Conservation (phyloP, 805 yeast genomes). For the Wickerhamiella qilinensis region DNA sequence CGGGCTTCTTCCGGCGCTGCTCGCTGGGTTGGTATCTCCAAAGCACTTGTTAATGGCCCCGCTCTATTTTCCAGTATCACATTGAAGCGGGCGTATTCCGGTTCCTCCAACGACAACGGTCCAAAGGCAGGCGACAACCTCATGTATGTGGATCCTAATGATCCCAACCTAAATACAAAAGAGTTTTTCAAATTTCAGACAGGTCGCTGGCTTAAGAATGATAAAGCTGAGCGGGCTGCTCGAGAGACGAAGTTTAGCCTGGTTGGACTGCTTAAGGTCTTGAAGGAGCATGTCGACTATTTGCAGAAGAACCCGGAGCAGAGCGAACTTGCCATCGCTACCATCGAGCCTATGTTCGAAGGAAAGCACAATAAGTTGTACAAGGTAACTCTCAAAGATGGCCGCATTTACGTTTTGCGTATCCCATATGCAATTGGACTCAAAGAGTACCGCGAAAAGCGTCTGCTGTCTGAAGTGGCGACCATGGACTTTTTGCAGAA, state of each 20-base stretch:
- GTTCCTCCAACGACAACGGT: not conserved
- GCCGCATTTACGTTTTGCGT: slow-evolving; percentile 53
- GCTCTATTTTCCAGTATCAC: too few species aligned
- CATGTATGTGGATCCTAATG: slow-evolving; percentile 11
- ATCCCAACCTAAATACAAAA: slow-evolving; percentile 11
- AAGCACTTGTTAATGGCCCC: too few species aligned
- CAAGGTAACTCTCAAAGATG: slow-evolving; percentile 47
- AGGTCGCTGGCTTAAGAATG: slow-evolving; percentile 89
- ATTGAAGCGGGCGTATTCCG: not conserved
- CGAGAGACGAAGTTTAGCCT: slow-evolving; percentile 72
- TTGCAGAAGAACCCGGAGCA: slow-evolving; percentile 24
- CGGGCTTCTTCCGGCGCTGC: too few species aligned
- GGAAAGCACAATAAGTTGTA: slow-evolving; percentile 89
- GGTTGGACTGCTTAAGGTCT: slow-evolving; percentile 42
- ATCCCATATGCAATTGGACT: slow-evolving; percentile 72
- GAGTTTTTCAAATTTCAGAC: slow-evolving; percentile 75
- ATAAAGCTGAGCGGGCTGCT: slow-evolving; percentile 51
- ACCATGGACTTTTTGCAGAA: slow-evolving; percentile 66
- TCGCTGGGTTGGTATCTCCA: too few species aligned
- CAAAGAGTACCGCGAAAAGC: slow-evolving; percentile 35
- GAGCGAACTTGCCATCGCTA: slow-evolving; percentile 38
- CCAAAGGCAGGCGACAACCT: slow-evolving; percentile 5
- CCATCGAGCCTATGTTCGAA: slow-evolving; percentile 75
- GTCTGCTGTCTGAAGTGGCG: slow-evolving; percentile 81
- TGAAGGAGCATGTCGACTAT: slow-evolving; percentile 17